Conservation (phyloP, 1,284 basidiomycete species). For the Phlebopus sp. region DNA sequence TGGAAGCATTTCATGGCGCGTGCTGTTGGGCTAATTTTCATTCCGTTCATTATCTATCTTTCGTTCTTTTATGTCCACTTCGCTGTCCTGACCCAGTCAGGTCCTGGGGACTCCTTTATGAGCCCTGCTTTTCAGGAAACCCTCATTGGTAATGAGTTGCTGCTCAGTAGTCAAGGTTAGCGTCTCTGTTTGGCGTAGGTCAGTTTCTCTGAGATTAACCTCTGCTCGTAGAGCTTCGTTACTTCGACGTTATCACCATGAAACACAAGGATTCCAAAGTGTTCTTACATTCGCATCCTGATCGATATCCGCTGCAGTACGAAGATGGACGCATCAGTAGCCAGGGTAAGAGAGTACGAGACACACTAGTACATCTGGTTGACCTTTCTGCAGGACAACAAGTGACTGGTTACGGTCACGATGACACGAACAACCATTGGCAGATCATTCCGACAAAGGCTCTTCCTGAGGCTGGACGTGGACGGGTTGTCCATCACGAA, state of each 20-base stretch:
- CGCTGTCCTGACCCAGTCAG: slow-evolving; percentile 84
- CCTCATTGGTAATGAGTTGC: slow-evolving; percentile 86
- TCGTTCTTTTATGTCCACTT: slow-evolving; percentile 98
- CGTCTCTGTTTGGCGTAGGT: slow-evolving; percentile 2
- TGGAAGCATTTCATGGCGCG: slow-evolving; percentile 88
- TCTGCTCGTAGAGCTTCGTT: slow-evolving; percentile 75
- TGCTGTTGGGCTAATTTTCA: slow-evolving; percentile 80
- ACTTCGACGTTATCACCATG: slow-evolving; percentile 86
- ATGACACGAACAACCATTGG: slow-evolving; percentile 96
- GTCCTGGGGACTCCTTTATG: slow-evolving; percentile 96
- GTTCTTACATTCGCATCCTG: slow-evolving; percentile 90
- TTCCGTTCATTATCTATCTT: slow-evolving; percentile 90
- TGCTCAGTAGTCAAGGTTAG: slow-evolving; percentile 86
- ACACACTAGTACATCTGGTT: neutral
- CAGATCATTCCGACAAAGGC: slow-evolving; percentile 92
- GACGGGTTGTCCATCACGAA: slow-evolving; percentile 84
- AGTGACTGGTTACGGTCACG: slow-evolving; percentile 95
- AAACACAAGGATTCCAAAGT: slow-evolving; percentile 92
- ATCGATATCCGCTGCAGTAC: slow-evolving; percentile 90
- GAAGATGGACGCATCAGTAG: slow-evolving; percentile 95
- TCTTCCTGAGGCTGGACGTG: slow-evolving; percentile 85
- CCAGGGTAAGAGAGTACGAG: slow-evolving; percentile 57
- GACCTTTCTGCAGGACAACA: slow-evolving; percentile 71
- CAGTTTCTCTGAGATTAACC: slow-evolving; percentile 8
- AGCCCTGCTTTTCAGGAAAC: slow-evolving; percentile 98